Evolutionary conservation across 2,329 filamentous ascomycete genomes (phyloP).

Genomic region (Trichoderma sp.): DNA sequence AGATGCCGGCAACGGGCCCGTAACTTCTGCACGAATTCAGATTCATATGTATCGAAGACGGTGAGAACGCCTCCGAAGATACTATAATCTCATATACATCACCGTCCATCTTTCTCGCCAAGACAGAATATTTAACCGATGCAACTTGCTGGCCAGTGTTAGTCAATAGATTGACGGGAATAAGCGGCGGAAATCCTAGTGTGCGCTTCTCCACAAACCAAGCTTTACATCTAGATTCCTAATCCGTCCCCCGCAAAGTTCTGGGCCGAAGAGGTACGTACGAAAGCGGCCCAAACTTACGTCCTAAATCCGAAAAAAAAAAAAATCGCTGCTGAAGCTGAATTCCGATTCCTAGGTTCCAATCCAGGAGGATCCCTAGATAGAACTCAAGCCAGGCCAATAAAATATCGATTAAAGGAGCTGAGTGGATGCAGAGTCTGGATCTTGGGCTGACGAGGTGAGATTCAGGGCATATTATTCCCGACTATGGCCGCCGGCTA

Average conservation of each 20-base stretch:
- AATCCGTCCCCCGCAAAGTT: not conserved
- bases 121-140: not conserved
- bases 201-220: not conserved
- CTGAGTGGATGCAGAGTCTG: not conserved
- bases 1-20: not conserved
- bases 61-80: not conserved
- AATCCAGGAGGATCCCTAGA: not conserved
- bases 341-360: not conserved
- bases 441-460: not conserved
- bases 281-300: not conserved
- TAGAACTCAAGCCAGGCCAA: not conserved
- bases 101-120: not conserved
- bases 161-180: constrained; percentile 13
- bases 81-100: not conserved
- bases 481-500: constrained; percentile 11
- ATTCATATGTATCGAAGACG: not conserved
- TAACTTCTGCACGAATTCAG: not conserved
- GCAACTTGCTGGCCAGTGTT: not conserved
- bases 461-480: constrained; percentile 12
- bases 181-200: constrained; percentile 3
- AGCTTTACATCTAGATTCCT: constrained; percentile 11
- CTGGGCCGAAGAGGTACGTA: not conserved
- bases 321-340: not conserved
- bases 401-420: not conserved
- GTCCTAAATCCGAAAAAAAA: not conserved